These are phyloP conservation scores for Biscogniauxia sp. DNA, from an alignment of 2,329 filamentous ascomycete genomes.

Conservation along the genomic window DNA sequence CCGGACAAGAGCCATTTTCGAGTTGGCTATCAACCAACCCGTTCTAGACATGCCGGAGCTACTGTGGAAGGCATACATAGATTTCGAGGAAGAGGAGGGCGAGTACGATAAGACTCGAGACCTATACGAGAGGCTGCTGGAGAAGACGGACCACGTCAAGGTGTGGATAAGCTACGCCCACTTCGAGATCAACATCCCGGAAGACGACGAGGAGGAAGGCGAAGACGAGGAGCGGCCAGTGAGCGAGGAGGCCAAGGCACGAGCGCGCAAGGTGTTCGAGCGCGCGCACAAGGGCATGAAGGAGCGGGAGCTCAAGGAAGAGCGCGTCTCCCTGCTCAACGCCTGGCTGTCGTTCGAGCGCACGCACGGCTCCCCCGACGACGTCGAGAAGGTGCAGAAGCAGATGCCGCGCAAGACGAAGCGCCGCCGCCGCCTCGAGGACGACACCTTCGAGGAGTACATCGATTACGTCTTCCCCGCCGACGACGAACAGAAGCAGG, in stretches of 20 bases:
- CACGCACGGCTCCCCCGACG: conserved; percentile 71
- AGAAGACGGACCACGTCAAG: conserved; percentile 98
- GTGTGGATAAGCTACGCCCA: conserved; percentile 99
- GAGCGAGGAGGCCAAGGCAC: conserved; percentile 77
- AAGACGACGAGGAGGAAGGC: conserved; percentile 62
- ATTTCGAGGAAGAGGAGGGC: conserved; percentile 94
- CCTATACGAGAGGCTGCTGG: conserved; percentile 85
- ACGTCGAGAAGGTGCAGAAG: conserved; percentile 79
- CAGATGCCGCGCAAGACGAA: conserved; percentile 94
- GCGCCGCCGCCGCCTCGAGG: conserved; percentile 86
- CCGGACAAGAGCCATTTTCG: conserved; percentile 85
- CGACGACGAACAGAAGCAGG: conserved; percentile 83
- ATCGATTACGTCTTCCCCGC: conserved; percentile 96
- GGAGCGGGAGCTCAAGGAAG: conserved; percentile 86
- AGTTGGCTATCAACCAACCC: conserved; percentile 79
- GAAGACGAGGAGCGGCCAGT: conserved; percentile 65
- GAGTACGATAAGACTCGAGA: conserved; percentile 80
- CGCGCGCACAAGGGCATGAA: conserved; percentile 85
- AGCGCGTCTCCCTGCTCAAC: conserved; percentile 87
- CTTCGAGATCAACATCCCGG: conserved; percentile 93
- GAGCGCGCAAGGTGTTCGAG: conserved; percentile 80
- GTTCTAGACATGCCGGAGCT: conserved; percentile 95
- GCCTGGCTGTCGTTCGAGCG: conserved; percentile 92
- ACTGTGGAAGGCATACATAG: conserved; percentile 97
- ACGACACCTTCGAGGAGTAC: conserved; percentile 94